Conservation (phyloP, 108 stramenopile species). For the Nannochloropsis gaditana region DNA sequence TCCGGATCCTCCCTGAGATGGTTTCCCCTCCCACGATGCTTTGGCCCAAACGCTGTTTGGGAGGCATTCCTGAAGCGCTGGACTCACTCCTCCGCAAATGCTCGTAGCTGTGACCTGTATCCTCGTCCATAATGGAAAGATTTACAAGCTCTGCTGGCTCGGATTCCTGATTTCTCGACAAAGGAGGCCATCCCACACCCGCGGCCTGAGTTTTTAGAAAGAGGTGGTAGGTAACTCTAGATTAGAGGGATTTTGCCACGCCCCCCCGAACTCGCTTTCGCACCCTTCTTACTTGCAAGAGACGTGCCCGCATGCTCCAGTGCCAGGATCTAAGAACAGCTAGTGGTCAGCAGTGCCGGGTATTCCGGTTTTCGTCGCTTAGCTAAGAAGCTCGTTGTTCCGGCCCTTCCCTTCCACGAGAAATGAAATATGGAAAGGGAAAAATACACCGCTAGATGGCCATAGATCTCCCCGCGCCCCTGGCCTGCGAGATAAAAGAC, state of each 20-base stretch:
- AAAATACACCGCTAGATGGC: too few species aligned
- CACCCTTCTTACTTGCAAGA: neutral
- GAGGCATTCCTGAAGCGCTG: neutral
- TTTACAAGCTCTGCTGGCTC: neutral
- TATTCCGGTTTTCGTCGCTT: too few species aligned
- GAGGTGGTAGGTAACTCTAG: neutral
- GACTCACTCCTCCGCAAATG: conserved; percentile 16
- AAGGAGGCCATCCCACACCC: neutral
- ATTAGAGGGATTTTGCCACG: neutral
- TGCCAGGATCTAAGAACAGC: too few species aligned
- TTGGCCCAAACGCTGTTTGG: neutral
- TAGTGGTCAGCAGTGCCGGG: too few species aligned
- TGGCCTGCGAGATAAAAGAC: too few species aligned
- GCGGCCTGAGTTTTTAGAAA: neutral
- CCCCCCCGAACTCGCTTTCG: neutral
- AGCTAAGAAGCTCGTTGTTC: too few species aligned
- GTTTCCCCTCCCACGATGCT: neutral
- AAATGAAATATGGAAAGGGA: too few species aligned
- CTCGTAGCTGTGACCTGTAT: conserved; percentile 15
- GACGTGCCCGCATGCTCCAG: neutral
- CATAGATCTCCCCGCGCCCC: too few species aligned
- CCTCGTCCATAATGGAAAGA: neutral
- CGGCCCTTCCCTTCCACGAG: too few species aligned
- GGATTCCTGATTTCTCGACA: neutral
- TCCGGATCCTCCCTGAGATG: neutral